Evolutionary conservation across 2,329 filamentous ascomycete species (phyloP).

Genomic region (Phyllachora maydis): DNA sequence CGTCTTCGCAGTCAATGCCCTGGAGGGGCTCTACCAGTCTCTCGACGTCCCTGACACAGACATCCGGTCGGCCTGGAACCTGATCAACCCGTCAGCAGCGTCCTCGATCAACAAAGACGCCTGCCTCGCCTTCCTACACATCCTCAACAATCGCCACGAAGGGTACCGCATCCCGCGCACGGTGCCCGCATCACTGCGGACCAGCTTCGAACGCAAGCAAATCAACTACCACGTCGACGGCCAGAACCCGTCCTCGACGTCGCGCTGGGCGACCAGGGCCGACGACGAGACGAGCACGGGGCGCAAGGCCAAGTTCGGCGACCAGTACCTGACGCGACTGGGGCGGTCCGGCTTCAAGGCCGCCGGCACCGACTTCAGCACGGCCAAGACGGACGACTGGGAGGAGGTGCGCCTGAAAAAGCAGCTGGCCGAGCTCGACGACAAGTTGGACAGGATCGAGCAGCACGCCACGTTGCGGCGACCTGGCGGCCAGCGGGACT

Average conservation of each 20-base stretch:
- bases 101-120: conserved; percentile 86
- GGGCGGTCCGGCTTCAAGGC: conserved; percentile 68
- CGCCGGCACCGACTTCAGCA: conserved; percentile 75
- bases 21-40: conserved; percentile 70
- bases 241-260: conserved; percentile 39
- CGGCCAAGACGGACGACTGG: conserved; percentile 70
- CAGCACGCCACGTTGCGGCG: conserved; percentile 48
- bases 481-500: conserved; percentile 47
- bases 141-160: conserved; percentile 88
- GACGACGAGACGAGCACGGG: conserved; percentile 69
- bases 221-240: conserved; percentile 92
- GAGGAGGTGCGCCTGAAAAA: conserved; percentile 92
- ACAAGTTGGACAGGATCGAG: conserved; percentile 71
- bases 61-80: conserved; percentile 84
- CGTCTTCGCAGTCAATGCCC: conserved; percentile 38
- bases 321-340: conserved; percentile 82
- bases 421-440: conserved; percentile 73
- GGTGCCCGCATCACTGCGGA: conserved; percentile 75
- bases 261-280: conserved; percentile 59
- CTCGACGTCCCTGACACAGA: conserved; percentile 59
- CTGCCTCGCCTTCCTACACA: conserved; percentile 83
- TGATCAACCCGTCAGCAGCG: conserved; percentile 78
- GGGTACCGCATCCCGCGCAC: conserved; percentile 84
- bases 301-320: conserved; percentile 91
- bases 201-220: conserved; percentile 85